Percentiles rank a stretch among this genome's conserved stretches.
Evolutionary conservation across 2,329 filamentous ascomycete species (phyloP).

Genomic region (Xylariaceae sp.): DNA sequence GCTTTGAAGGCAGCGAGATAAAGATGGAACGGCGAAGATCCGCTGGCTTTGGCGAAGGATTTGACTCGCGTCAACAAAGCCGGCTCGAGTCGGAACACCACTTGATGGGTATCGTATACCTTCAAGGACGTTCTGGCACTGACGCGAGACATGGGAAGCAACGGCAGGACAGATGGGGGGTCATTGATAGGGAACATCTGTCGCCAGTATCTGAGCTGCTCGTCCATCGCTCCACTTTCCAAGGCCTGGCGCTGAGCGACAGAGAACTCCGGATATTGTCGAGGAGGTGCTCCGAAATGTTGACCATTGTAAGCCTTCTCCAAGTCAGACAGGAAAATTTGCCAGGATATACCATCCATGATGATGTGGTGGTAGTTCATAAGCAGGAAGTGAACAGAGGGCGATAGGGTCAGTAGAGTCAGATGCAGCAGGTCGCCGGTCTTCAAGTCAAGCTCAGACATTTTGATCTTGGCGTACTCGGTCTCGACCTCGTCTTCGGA

Average conservation of each 20-base stretch:
- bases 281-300: slow-evolving; percentile 16
- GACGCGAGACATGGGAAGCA: slow-evolving; percentile 29
- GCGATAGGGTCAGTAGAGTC: slow-evolving; percentile 32
- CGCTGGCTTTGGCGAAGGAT: slow-evolving; percentile 11
- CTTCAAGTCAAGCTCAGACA: slow-evolving; percentile 36
- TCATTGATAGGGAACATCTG: slow-evolving; percentile 17
- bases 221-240: slow-evolving; percentile 24
- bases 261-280: slow-evolving; percentile 36
- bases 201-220: slow-evolving; percentile 35
- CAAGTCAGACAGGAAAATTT: slow-evolving; percentile 42
- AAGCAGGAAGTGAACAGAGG: slow-evolving; percentile 36
- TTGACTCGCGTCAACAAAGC: slow-evolving; percentile 22
- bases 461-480: slow-evolving; percentile 29
- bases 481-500: slow-evolving; percentile 24
- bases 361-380: slow-evolving; percentile 46
- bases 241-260: slow-evolving; percentile 27
- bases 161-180: slow-evolving; percentile 26
- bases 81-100: slow-evolving; percentile 14
- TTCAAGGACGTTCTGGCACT: slow-evolving; percentile 20
- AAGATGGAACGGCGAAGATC: slow-evolving; percentile 39
- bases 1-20: slow-evolving; percentile 39
- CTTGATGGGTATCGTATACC: slow-evolving; percentile 16
- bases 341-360: slow-evolving; percentile 45
- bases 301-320: slow-evolving; percentile 38
- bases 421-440: slow-evolving; percentile 33